phyloP scores from a whole-genome alignment of 768 basidiomycete species.

The Heimioporus sp. region DNA sequence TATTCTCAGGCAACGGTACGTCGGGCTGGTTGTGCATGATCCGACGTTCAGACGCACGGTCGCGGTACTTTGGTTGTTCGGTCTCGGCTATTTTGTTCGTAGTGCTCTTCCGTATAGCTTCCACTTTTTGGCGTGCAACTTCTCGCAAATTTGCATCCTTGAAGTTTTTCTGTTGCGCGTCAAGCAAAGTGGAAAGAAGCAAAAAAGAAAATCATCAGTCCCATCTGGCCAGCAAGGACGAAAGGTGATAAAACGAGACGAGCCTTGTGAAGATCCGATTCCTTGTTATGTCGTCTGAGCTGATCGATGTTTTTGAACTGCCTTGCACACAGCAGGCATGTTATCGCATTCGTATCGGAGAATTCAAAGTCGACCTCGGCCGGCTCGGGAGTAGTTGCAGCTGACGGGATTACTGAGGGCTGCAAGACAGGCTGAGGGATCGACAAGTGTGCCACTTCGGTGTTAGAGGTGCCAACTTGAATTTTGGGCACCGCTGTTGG shows the following conservation, averaged over 20 bases:
- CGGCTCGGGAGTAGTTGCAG: constrained; percentile 37
- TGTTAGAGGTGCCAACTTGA: constrained; percentile 4
- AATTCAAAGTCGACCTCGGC: constrained; percentile 76
- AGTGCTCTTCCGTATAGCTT: constrained; percentile 40
- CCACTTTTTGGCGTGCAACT: constrained; percentile 65
- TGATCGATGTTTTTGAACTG: constrained; percentile 90
- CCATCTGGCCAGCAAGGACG: constrained; percentile 18
- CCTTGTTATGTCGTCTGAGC: constrained; percentile 85
- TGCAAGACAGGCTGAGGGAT: constrained; percentile 12
- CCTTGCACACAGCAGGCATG: constrained; percentile 88
- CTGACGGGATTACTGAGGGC: constrained; percentile 17
- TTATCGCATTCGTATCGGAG: constrained; percentile 68
- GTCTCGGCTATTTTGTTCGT: constrained; percentile 25
- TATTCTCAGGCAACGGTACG: constrained; percentile 60
- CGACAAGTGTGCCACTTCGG: constrained; percentile 6
- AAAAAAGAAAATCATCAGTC: constrained; percentile 31
- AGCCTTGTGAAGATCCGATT: constrained; percentile 96
- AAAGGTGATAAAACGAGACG: constrained; percentile 39
- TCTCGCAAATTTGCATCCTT: constrained; percentile 72
- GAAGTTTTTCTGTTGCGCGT: constrained; percentile 72
- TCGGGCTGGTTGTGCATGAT: constrained; percentile 92
- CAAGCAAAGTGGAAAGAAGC: constrained; percentile 1
- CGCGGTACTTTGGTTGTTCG: constrained; percentile 84
- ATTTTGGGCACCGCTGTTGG: constrained; percentile 25
- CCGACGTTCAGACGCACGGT: constrained; percentile 90